These are phyloP conservation scores for Glycine tomentella DNA, from an alignment of 306 rosid species.

Conservation along the genomic window DNA sequence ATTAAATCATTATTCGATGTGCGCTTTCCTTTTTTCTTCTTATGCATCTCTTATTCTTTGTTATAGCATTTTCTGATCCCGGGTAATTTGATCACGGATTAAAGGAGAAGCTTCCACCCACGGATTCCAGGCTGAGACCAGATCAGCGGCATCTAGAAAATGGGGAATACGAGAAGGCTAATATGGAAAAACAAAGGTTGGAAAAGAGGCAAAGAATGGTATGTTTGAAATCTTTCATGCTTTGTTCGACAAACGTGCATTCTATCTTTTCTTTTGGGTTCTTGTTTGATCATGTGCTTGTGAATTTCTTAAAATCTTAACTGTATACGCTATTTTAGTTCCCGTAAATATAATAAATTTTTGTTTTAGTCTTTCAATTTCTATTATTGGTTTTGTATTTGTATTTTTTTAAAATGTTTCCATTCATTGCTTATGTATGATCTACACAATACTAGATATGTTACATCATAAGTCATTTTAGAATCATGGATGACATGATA, in stretches of 20 bases:
- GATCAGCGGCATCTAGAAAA: constrained; percentile 97
- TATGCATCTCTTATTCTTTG: constrained; percentile 63
- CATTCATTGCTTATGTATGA: not conserved
- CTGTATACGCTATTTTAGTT: not conserved
- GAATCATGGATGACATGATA: not conserved
- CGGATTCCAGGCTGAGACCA: constrained; percentile 97
- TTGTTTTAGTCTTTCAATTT: not conserved
- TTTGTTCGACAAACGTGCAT: constrained; percentile 14
- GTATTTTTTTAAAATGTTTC: not conserved
- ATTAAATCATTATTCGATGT: constrained; percentile 45
- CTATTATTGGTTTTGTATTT: not conserved
- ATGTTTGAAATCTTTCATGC: constrained; percentile 48
- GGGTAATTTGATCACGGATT: constrained; percentile 93
- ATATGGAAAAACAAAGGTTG: constrained; percentile 86
- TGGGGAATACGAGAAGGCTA: constrained; percentile 97
- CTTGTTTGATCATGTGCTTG: not conserved
- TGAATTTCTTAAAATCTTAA: not conserved
- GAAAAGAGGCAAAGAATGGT: constrained; percentile 98
- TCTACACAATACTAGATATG: not conserved
- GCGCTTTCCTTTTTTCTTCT: no score
- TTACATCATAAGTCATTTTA: not conserved
- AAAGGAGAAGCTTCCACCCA: constrained; percentile 99
- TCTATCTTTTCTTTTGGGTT: not conserved
- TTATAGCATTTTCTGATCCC: constrained; percentile 81
- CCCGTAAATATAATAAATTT: not conserved